Conservation (phyloP, 768 basidiomycete species). For the Dioszegia aurantiaca region DNA sequence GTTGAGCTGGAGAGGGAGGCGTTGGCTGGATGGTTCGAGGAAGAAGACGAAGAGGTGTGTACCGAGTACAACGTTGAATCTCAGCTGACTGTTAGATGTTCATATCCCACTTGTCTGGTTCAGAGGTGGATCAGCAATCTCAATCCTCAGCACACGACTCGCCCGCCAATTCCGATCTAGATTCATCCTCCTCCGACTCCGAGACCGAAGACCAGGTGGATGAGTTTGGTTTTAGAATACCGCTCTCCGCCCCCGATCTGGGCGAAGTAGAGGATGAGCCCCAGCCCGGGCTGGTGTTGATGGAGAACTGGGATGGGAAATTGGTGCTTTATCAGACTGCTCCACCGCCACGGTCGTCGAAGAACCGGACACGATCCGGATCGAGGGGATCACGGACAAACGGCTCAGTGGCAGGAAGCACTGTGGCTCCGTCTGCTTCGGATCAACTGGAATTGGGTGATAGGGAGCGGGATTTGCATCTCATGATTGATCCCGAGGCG, state of each 20-base stretch:
- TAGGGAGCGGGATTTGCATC: conserved; percentile 24
- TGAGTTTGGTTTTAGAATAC: conserved; percentile 40
- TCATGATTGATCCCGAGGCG: conserved; percentile 43
- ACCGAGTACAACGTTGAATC: no score
- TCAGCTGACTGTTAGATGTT: conserved; percentile 26
- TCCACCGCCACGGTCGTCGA: neutral
- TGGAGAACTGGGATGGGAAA: conserved; percentile 49
- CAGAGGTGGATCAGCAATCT: conserved; percentile 37
- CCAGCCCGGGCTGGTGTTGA: conserved; percentile 36
- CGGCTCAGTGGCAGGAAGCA: conserved; percentile 32
- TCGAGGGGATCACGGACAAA: conserved; percentile 35
- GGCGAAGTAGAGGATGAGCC: conserved; percentile 4
- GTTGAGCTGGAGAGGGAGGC: conserved; percentile 24
- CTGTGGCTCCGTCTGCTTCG: conserved; percentile 8
- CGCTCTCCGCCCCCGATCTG: conserved; percentile 18
- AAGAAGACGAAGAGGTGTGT: conserved; percentile 39
- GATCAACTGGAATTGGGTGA: conserved; percentile 2
- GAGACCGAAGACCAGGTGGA: conserved; percentile 32
- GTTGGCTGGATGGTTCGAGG: conserved; percentile 28
- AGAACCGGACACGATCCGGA: conserved; percentile 25
- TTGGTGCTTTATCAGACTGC: conserved; percentile 22
- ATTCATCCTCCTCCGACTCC: conserved; percentile 21
- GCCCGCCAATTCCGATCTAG: conserved; percentile 22
- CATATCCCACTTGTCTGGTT: conserved; percentile 43
- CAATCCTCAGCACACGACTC: conserved; percentile 35